These are phyloP conservation scores for Trifolium pratense DNA, from an alignment of 306 rosid species.

Conservation along the genomic window DNA sequence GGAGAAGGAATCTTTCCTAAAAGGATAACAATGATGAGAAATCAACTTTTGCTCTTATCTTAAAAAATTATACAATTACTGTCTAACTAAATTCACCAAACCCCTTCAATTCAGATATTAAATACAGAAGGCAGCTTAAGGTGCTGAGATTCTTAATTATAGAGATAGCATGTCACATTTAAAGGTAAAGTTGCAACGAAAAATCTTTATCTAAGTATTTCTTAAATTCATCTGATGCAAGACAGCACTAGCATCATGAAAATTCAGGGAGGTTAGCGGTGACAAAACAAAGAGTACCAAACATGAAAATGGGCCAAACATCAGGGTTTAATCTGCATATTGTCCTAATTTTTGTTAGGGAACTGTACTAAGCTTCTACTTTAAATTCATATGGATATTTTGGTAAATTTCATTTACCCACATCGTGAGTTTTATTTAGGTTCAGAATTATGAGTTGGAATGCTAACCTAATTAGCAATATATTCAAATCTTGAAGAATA, in stretches of 20 bases:
- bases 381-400: not conserved
- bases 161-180: constrained; percentile 5
- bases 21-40: not conserved
- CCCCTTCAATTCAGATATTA: constrained; percentile 10
- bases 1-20: constrained; percentile 16
- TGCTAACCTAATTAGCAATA: constrained; percentile 10
- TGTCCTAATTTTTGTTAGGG: not conserved
- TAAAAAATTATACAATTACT: constrained; percentile 20
- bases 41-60: not conserved
- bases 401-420: constrained; percentile 19
- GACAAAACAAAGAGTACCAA: not conserved
- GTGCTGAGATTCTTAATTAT: constrained; percentile 6
- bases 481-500: not conserved
- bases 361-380: constrained; percentile 18
- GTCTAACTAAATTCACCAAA: constrained; percentile 15
- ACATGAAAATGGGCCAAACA: constrained; percentile 14
- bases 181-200: constrained; percentile 9
- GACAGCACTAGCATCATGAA: not conserved
- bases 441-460: not conserved
- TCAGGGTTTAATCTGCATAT: not conserved
- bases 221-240: constrained; percentile 8
- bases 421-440: constrained; percentile 1
- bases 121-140: constrained; percentile 22
- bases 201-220: constrained; percentile 11
- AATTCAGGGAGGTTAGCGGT: not conserved